phyloP scores from a whole-genome alignment of 2,329 filamentous ascomycete genomes.

The Venturiaceae sp. region DNA sequence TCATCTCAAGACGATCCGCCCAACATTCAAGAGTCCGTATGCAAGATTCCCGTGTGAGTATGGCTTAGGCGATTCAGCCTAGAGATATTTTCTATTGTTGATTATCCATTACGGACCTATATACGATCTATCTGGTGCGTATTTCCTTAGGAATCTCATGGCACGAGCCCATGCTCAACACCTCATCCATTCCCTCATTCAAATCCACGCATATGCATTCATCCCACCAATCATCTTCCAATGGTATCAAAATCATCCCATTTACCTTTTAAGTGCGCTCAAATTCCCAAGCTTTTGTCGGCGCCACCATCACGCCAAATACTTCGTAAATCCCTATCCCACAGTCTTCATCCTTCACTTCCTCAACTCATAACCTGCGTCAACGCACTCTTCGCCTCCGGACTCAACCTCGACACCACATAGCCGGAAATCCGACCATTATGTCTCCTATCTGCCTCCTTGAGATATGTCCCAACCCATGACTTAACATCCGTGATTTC shows the following conservation, averaged over 20 bases:
- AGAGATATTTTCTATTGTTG: too few species aligned
- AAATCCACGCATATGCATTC: neutral
- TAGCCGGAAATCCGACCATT: constrained; percentile 61
- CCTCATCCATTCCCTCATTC: neutral
- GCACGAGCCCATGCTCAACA: neutral
- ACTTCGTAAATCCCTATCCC: neutral
- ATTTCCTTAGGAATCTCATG: neutral
- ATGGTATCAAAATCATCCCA: neutral
- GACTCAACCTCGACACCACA: constrained; percentile 57
- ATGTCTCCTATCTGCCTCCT: constrained; percentile 65
- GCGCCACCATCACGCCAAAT: neutral
- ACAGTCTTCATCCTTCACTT: neutral
- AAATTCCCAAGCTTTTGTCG: neutral
- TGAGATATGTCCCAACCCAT: constrained; percentile 79
- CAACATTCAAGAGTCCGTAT: too few species aligned
- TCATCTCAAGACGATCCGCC: too few species aligned
- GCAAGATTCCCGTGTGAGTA: too few species aligned
- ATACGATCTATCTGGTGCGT: too few species aligned
- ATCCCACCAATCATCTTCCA: neutral
- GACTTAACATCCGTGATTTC: constrained; percentile 67
- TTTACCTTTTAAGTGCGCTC: neutral
- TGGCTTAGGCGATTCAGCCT: too few species aligned
- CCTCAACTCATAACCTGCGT: constrained; percentile 10
- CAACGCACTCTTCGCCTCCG: constrained; percentile 30
- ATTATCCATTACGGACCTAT: too few species aligned